These are phyloP conservation scores for Achaetomium macrosporum DNA, from an alignment of 2,329 filamentous ascomycete genomes.

Conservation along the genomic window DNA sequence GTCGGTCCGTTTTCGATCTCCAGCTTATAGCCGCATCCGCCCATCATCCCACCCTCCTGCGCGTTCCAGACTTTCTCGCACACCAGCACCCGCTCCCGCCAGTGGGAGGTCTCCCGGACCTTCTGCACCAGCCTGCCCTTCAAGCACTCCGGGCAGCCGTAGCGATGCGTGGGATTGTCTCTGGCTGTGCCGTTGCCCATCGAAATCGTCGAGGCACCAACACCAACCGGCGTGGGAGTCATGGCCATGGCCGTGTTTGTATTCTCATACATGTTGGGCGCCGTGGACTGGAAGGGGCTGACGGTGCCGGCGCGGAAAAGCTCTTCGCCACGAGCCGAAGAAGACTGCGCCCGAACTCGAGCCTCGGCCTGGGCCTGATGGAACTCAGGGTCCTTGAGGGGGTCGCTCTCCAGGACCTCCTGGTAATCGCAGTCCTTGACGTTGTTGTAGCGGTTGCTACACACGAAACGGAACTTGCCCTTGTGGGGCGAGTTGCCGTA, in stretches of 20 bases:
- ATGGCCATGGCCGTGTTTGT: too few species aligned
- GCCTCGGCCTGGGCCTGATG: background rate
- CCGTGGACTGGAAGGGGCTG: too few species aligned
- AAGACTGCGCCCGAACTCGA: background rate
- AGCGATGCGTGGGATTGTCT: background rate
- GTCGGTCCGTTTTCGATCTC: background rate
- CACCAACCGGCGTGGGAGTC: too few species aligned
- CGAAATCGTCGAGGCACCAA: too few species aligned
- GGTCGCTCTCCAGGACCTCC: slow-evolving; percentile 7
- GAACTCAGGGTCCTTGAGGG: background rate
- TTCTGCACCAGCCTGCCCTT: slow-evolving; percentile 1
- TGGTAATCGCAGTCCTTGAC: slow-evolving; percentile 1
- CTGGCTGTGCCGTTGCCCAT: too few species aligned
- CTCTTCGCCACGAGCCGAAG: too few species aligned
- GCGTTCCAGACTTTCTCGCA: slow-evolving; percentile 2
- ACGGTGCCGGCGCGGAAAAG: too few species aligned
- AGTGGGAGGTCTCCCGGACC: background rate
- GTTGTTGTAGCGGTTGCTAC: slow-evolving; percentile 6
- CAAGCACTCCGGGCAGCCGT: slow-evolving; percentile 4
- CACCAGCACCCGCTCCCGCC: background rate
- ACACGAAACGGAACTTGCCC: slow-evolving; percentile 14
- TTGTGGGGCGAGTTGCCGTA: background rate
- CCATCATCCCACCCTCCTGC: background rate
- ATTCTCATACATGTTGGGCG: too few species aligned
- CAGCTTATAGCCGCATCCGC: slow-evolving; percentile 7